Conservation (phyloP, 768 basidiomycete species). For the Serpula lacrymans region DNA sequence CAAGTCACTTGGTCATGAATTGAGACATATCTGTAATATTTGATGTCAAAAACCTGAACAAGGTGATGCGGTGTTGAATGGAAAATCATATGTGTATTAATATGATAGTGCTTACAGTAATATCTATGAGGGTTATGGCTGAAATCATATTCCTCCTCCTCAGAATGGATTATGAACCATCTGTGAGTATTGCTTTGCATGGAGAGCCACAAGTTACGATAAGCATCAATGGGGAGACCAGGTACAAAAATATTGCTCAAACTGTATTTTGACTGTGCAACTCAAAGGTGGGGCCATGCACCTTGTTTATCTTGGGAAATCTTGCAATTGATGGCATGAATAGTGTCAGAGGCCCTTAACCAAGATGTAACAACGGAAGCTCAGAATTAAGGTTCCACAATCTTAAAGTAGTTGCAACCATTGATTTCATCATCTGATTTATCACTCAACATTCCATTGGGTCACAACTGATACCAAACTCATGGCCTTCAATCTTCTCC, state of each 20-base stretch:
- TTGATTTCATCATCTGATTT: conserved; percentile 11
- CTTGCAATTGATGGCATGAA: conserved; percentile 8
- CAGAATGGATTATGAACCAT: conserved; percentile 1
- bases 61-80: too few relatives aligned
- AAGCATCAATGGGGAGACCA: conserved; percentile 13
- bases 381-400: conserved; percentile 14
- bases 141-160: conserved; percentile 11
- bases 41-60: too few relatives aligned
- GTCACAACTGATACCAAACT: too few relatives aligned
- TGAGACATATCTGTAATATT: too few relatives aligned
- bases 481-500: too few relatives aligned
- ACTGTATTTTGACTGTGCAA: too few relatives aligned
- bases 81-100: too few relatives aligned
- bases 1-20: too few relatives aligned
- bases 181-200: not conserved
- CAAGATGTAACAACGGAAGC: conserved; percentile 10
- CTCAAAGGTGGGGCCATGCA: too few relatives aligned
- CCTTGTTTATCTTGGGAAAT: not conserved
- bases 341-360: conserved; percentile 15
- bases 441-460: conserved; percentile 24
- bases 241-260: conserved; percentile 8
- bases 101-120: conserved; percentile 13
- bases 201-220: conserved; percentile 11
- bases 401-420: conserved; percentile 1
- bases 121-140: conserved; percentile 9